Evolutionary conservation across 169 alveolate species (phyloP), one percentile per base, ranked within the genome.

Genomic region (Eimeria praecox): DNA sequence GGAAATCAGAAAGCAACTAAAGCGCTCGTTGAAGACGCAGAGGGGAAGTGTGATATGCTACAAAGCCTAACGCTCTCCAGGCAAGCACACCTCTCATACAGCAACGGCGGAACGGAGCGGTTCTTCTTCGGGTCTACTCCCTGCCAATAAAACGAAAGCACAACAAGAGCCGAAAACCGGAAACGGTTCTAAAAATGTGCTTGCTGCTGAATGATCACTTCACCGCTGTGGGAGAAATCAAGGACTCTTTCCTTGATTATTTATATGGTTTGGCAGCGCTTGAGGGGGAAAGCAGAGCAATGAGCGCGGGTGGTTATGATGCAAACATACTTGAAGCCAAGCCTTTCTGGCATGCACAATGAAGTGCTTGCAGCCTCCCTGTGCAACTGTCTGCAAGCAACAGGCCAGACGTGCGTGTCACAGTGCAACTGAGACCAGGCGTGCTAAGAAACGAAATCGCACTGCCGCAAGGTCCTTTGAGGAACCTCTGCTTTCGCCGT

Each of bases 331-430:
- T 33, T 97, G 97, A 88, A 97, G 97, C 98, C 98, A 96, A 33
- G 99, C 99, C 97, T 99, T 99, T 54, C 99, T 96, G 27, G 99
- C 99, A 94, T 99, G 99, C 24, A 99, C 98, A 33, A 99, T 98
- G 97, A 98, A 99, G 94, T 98, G 98, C 22, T 96, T 78, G 66
- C 99, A 98, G 2, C 99, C 99, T 12, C 97, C 97, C 46, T 80
- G 90, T 44, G 97, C 85, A 10, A 87, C 94, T 12, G 88, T 85
- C 95, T 90, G 88, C n/a, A 71, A 92, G 33, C 94, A 44, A 54
- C 66, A 49, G 33, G 33, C 49, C 80, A 69, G n/a, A 69, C 0
- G 46, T 49, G 44, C 24, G 46, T 69, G 49, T 18, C 46, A 69
- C 2, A 14, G 49, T 69, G 22, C 80, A 10, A 4, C 1, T 10